Evolutionary conservation across 1,284 basidiomycete genomes (phyloP).

Genomic region (Moesziomyces globuligerus): DNA sequence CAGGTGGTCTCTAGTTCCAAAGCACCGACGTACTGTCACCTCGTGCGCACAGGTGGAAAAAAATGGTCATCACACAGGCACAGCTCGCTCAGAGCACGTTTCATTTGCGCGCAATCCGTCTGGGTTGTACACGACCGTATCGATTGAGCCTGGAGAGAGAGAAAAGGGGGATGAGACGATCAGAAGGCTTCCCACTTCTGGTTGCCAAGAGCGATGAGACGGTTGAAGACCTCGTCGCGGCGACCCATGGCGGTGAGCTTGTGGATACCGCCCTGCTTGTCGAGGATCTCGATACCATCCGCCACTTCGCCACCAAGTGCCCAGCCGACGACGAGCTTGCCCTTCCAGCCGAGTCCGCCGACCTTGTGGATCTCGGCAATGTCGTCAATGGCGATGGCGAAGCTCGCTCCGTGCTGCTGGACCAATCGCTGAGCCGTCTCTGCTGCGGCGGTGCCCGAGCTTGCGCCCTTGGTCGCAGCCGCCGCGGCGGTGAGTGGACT

Average conservation of each 20-base stretch:
- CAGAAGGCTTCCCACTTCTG: conserved; percentile 54
- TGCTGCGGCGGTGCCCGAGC: conserved; percentile 9
- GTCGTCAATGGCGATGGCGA: conserved; percentile 62
- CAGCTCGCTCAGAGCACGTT: not conserved
- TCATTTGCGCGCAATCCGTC: not conserved
- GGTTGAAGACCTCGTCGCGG: conserved; percentile 67
- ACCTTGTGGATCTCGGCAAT: conserved; percentile 64
- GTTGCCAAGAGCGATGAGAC: conserved; percentile 53
- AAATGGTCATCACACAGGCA: too few species aligned
- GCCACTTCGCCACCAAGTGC: conserved; percentile 52
- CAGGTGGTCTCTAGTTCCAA: conserved; percentile 15
- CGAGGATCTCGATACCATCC: conserved; percentile 56
- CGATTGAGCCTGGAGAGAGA: conserved; percentile 1
- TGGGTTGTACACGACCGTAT: not conserved
- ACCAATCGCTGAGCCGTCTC: conserved; percentile 39
- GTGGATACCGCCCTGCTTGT: conserved; percentile 49
- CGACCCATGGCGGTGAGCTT: conserved; percentile 65
- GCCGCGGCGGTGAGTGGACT: conserved; percentile 26
- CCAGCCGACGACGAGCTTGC: conserved; percentile 62
- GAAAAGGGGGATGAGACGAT: not conserved
- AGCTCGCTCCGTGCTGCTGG: conserved; percentile 33
- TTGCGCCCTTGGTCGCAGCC: conserved; percentile 20
- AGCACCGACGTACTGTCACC: too few species aligned
- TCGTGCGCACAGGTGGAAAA: too few species aligned
- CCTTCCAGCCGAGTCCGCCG: conserved; percentile 67